phyloP scores from a whole-genome alignment of 2,329 filamentous ascomycete genomes.

The Amesomyces nigricolor region DNA sequence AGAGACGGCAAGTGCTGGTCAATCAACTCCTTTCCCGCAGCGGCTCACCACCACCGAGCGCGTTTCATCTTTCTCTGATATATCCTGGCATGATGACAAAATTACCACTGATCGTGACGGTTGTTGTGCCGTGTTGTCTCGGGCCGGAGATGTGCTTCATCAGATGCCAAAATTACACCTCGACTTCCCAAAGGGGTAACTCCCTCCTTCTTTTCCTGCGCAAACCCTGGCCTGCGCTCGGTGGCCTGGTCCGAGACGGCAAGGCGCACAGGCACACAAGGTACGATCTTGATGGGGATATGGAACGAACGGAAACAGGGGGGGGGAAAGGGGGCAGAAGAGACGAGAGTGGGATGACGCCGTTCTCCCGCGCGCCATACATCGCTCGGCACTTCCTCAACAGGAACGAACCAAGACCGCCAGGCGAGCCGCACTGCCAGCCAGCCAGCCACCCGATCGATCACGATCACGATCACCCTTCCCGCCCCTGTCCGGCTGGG shows the following conservation, averaged over 20 bases:
- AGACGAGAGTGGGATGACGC: no score
- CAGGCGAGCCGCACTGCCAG: no score
- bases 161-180: neutral
- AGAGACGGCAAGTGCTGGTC: neutral
- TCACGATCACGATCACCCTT: no score
- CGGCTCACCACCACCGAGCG: neutral
- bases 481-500: no score
- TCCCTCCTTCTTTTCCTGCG: neutral
- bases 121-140: neutral
- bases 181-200: slow-evolving; percentile 5
- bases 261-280: no score
- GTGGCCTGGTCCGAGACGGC: neutral
- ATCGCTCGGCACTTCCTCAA: no score
- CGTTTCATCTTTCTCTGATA: neutral
- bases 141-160: neutral
- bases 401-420: no score
- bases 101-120: neutral
- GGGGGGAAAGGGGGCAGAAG: no score
- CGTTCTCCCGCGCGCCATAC: no score
- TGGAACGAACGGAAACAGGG: no score
- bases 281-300: no score
- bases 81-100: neutral
- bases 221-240: neutral
- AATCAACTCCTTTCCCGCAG: neutral
- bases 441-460: no score